phyloP scores from a whole-genome alignment of 2,329 filamentous ascomycete genomes.

The Colletotrichum coccodes region DNA sequence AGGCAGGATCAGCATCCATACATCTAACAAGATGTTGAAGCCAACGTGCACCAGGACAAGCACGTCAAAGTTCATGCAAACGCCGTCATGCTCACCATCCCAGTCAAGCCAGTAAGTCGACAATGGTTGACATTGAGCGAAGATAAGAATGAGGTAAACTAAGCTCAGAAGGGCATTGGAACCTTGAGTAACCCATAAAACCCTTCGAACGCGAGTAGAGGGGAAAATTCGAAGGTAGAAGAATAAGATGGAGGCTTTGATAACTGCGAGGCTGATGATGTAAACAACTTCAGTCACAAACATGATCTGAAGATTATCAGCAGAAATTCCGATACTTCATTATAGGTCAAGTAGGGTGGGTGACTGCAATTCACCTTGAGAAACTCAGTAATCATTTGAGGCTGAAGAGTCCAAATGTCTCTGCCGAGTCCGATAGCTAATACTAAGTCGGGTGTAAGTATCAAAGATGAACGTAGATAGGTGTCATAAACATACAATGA shows the following conservation, averaged over 20 bases:
- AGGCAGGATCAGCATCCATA: conserved; percentile 43
- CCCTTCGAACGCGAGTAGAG: conserved; percentile 28
- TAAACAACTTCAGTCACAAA: conserved; percentile 3
- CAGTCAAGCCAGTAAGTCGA: conserved; percentile 45
- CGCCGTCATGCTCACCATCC: conserved; percentile 44
- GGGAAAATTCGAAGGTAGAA: conserved; percentile 42
- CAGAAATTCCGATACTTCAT: background rate
- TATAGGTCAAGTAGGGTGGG: background rate
- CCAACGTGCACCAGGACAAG: conserved; percentile 36
- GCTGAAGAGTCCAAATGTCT: conserved; percentile 12
- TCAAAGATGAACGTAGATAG: background rate
- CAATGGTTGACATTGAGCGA: conserved; percentile 45
- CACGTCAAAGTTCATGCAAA: conserved; percentile 38
- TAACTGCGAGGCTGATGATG: background rate
- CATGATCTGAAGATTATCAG: background rate
- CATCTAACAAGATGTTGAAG: conserved; percentile 44
- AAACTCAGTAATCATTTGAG: conserved; percentile 3
- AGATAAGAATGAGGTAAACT: conserved; percentile 41
- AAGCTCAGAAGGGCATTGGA: conserved; percentile 37
- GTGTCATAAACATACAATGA: background rate
- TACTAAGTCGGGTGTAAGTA: background rate
- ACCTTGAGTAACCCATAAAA: conserved; percentile 37
- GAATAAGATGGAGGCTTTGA: conserved; percentile 42
- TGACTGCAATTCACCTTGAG: background rate
- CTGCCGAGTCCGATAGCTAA: background rate